Conservation (phyloP, 1,139 yeast genomes). For the Torulaspora globosa region DNA sequence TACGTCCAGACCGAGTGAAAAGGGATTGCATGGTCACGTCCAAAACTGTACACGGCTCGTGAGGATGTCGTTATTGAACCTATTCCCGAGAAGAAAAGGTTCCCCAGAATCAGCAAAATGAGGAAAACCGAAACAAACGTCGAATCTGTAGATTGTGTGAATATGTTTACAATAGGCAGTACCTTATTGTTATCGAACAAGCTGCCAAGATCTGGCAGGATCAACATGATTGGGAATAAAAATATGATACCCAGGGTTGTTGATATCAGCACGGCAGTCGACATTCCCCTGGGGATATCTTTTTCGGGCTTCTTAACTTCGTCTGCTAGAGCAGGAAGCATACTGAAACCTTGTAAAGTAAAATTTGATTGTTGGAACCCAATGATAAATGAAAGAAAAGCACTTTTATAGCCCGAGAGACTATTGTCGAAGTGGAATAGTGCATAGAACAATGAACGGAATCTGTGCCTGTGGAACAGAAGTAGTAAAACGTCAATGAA, state of each 20-base stretch:
- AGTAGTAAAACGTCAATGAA: constrained; percentile 61
- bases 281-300: constrained; percentile 73
- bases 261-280: constrained; percentile 61
- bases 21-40: constrained; percentile 86
- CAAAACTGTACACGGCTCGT: constrained; percentile 79
- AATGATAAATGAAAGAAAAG: constrained; percentile 59
- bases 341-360: constrained; percentile 78
- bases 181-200: constrained; percentile 60
- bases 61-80: constrained; percentile 84
- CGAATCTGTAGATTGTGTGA: constrained; percentile 66
- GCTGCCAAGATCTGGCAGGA: constrained; percentile 58
- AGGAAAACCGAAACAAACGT: constrained; percentile 62
- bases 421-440: constrained; percentile 67
- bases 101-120: constrained; percentile 63
- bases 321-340: constrained; percentile 76
- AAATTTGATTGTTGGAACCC: constrained; percentile 77
- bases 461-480: constrained; percentile 52
- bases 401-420: constrained; percentile 66
- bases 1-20: constrained; percentile 59
- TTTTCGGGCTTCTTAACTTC: constrained; percentile 74
- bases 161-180: constrained; percentile 55
- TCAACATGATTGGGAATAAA: constrained; percentile 64
- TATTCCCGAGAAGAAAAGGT: constrained; percentile 70
- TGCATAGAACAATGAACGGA: constrained; percentile 56
- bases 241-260: constrained; percentile 66